Conservation (phyloP, 2,329 filamentous ascomycete genomes). For the Penicillium sp. region DNA sequence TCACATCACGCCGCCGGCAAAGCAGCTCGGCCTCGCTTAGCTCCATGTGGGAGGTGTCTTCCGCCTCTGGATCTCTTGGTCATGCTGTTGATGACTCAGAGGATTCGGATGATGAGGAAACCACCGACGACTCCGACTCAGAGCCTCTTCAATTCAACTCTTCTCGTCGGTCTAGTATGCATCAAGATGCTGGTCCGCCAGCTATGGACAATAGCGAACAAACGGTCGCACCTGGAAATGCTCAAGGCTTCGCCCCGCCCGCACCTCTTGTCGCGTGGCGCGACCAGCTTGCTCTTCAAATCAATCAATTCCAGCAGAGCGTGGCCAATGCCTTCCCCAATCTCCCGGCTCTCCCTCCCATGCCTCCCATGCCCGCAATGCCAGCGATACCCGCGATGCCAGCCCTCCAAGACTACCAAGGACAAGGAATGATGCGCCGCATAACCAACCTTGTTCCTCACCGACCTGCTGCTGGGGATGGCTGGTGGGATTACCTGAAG, state of each 20-base stretch:
- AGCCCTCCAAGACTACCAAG: slow-evolving; percentile 68
- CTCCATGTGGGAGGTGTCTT: slow-evolving; percentile 63
- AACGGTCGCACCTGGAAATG: slow-evolving; percentile 25
- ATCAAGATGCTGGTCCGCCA: slow-evolving; percentile 30
- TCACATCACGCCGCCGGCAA: slow-evolving; percentile 51
- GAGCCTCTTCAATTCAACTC: slow-evolving; percentile 25
- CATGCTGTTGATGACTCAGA: slow-evolving; percentile 43
- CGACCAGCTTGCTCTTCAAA: slow-evolving; percentile 69
- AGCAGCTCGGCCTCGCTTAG: slow-evolving; percentile 66
- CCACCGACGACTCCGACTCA: slow-evolving; percentile 22
- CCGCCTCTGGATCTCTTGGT: slow-evolving; percentile 45
- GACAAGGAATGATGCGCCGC: slow-evolving; percentile 67
- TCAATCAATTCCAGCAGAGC: slow-evolving; percentile 73
- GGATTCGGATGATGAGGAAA: slow-evolving; percentile 29
- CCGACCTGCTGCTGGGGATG: slow-evolving; percentile 53
- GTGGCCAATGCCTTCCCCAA: slow-evolving; percentile 66
- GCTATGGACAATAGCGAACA: slow-evolving; percentile 26
- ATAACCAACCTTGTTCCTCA: slow-evolving; percentile 72
- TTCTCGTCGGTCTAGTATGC: slow-evolving; percentile 38
- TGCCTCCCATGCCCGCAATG: slow-evolving; percentile 54
- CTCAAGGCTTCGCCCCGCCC: slow-evolving; percentile 50
- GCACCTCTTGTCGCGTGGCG: slow-evolving; percentile 67
- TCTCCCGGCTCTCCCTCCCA: slow-evolving; percentile 56
- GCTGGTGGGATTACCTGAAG: slow-evolving; percentile 68
- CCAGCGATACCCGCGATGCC: slow-evolving; percentile 59